phyloP scores from a whole-genome alignment of 2,329 filamentous ascomycete species.

The Fusarium sulawesiense region DNA sequence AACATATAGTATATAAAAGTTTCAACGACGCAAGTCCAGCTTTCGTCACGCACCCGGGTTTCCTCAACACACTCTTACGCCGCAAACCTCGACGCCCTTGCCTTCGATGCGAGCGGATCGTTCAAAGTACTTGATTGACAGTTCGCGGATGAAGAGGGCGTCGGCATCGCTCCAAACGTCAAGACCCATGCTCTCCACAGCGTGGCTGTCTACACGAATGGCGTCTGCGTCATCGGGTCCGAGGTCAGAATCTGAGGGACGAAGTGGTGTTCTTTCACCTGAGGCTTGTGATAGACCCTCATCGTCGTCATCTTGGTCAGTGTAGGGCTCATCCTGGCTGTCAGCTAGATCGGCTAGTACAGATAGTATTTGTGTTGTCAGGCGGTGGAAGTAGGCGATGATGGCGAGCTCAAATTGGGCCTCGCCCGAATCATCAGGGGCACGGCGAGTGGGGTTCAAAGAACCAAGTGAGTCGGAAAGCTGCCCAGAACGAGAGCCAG shows the following conservation, averaged over 20 bases:
- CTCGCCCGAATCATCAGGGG: slow-evolving; percentile 54
- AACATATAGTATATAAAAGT: slow-evolving; percentile 33
- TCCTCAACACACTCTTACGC: slow-evolving; percentile 72
- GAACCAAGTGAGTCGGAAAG: slow-evolving; percentile 60
- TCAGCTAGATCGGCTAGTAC: slow-evolving; percentile 71
- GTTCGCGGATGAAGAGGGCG: slow-evolving; percentile 73
- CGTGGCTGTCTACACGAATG: slow-evolving; percentile 70
- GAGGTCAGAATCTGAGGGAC: slow-evolving; percentile 35
- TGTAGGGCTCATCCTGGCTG: slow-evolving; percentile 57
- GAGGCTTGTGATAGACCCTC: slow-evolving; percentile 51
- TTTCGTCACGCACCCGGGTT: slow-evolving; percentile 30
- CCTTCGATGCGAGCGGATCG: slow-evolving; percentile 72
- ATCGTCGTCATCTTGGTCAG: slow-evolving; percentile 49
- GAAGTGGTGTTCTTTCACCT: slow-evolving; percentile 47
- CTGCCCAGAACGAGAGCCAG: slow-evolving; percentile 49
- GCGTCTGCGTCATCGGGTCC: slow-evolving; percentile 52
- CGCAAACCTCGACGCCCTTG: slow-evolving; percentile 79
- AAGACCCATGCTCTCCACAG: slow-evolving; percentile 77
- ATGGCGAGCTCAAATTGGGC: slow-evolving; percentile 73
- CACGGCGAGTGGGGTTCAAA: slow-evolving; percentile 52
- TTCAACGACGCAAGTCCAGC: slow-evolving; percentile 44
- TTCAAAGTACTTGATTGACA: slow-evolving; percentile 74
- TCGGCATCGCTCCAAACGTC: slow-evolving; percentile 81
- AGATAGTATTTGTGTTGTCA: slow-evolving; percentile 74
- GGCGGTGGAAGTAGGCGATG: slow-evolving; percentile 83